Evolutionary conservation across 2,329 filamentous ascomycete species (phyloP), one percentile per base, ranked within the genome.

Genomic region (Fusarium xylarioides): DNA sequence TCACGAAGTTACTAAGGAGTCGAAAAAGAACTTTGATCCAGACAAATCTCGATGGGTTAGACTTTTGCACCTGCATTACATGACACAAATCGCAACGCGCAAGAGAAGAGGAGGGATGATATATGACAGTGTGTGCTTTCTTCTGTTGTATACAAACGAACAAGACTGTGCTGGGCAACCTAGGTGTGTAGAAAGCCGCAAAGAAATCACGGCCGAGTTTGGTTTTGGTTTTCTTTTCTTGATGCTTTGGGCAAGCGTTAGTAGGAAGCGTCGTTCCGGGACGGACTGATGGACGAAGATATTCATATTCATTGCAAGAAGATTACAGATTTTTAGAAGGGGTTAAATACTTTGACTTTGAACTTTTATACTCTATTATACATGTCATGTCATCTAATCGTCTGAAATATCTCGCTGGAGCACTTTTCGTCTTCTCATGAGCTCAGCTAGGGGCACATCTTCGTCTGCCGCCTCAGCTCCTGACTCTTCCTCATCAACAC

Each of bases 401-500:
- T 81, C 79, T 53, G 78, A 76, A 7, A 62, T 75, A 30, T 82
- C 81, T 30, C 75, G 80, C 28, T 73, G 77, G 7, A 78, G 61
- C 4, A 83, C 79, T 68, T 84, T 88, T 70, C 90, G 83, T 71
- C 90, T 84, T 53, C 89, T 83, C 49, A 95, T 81, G 19, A 95
- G 76, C 78, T 94, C 90, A 8, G 88, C 90, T 44, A 95, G 82
- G 0, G 93, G 93, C 19, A 95, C 82, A 75, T 95, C 90, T 2
- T 89, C 87, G 21, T 88, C 86, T 12, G 81, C 68, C 16, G 58
- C 63, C 21, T 71, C 72, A 16, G 64, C 64, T 32, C 77, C 78
- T 4, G 64, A 68, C 63, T 94, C 88, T 19, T 93, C 92, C 76
- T 94, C 92, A 74, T 95, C 93, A 1, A 96, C 93, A 4, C 93